Evolutionary conservation across 805 yeast genomes (phyloP).

Genomic region (Metschnikowia gruessii): DNA sequence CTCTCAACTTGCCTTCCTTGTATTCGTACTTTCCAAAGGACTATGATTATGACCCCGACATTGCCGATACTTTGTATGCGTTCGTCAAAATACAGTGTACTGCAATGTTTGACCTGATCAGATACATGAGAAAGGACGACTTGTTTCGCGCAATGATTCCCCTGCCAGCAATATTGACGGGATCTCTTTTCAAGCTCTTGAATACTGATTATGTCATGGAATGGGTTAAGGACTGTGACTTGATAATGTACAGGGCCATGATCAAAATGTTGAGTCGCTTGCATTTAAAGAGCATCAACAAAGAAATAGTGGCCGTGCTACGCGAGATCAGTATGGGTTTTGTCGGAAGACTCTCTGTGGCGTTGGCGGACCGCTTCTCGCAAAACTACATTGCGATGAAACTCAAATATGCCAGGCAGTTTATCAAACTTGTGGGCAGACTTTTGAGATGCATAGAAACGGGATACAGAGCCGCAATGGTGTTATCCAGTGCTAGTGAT

Average conservation of each 20-base stretch:
- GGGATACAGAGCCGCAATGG: conserved; percentile 47
- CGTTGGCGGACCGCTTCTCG: conserved; percentile 45
- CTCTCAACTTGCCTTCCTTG: conserved; percentile 36
- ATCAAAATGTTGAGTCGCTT: conserved; percentile 61
- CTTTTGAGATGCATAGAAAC: conserved; percentile 54
- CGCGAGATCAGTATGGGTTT: conserved; percentile 50
- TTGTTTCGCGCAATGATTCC: conserved; percentile 51
- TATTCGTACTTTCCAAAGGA: conserved; percentile 44
- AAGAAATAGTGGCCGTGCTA: conserved; percentile 51
- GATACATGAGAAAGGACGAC: conserved; percentile 64
- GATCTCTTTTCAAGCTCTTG: conserved; percentile 60
- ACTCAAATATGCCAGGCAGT: conserved; percentile 50
- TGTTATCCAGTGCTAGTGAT: conserved; percentile 43
- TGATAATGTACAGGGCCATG: conserved; percentile 52
- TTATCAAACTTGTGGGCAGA: conserved; percentile 51
- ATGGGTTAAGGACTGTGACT: conserved; percentile 72
- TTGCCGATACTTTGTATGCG: conserved; percentile 59
- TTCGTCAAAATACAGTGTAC: conserved; percentile 64
- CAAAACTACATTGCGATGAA: conserved; percentile 50
- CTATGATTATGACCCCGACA: conserved; percentile 45
- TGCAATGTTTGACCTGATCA: conserved; percentile 58
- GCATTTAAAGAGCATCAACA: conserved; percentile 55
- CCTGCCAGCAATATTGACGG: conserved; percentile 55
- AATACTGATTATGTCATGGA: conserved; percentile 44
- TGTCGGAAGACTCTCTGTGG: conserved; percentile 44